Conservation (phyloP, 495 filamentous ascomycete species). For the Rhizodiscina lignyota region DNA sequence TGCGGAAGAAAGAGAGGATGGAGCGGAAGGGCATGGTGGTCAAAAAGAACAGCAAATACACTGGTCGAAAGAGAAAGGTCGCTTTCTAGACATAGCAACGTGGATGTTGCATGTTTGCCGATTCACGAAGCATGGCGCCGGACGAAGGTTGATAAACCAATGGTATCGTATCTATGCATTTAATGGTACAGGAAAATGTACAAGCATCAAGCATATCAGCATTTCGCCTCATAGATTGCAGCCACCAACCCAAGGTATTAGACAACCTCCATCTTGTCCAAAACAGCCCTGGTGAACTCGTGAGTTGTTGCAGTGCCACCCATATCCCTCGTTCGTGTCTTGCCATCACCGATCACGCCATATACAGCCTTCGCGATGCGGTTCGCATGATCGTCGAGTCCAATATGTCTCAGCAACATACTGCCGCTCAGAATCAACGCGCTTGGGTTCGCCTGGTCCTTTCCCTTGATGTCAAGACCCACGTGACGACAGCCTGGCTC, state of each 20-base stretch:
- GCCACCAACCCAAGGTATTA: too few species aligned
- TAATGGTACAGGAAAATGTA: too few species aligned
- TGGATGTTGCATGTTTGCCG: too few species aligned
- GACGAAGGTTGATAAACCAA: too few species aligned
- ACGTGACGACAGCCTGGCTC: constrained; percentile 98
- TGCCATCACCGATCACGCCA: constrained; percentile 82
- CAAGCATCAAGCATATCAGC: too few species aligned
- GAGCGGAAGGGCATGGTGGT: constrained; percentile 86
- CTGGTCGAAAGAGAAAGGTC: constrained; percentile 64
- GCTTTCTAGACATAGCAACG: constrained; percentile 30
- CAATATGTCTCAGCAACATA: constrained; percentile 92
- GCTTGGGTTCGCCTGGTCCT: constrained; percentile 96
- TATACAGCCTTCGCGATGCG: constrained; percentile 96
- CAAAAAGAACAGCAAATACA: constrained; percentile 80
- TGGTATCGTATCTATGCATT: too few species aligned
- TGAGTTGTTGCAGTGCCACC: constrained; percentile 77
- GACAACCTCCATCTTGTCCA: constrained; percentile 89
- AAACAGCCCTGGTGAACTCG: constrained; percentile 84
- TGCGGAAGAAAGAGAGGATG: constrained; percentile 93
- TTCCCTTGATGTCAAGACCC: constrained; percentile 96
- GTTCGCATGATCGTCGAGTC: constrained; percentile 93
- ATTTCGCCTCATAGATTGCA: too few species aligned
- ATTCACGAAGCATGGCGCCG: too few species aligned
- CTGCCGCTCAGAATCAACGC: constrained; percentile 85
- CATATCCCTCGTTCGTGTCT: constrained; percentile 85